phyloP scores from a whole-genome alignment of 2,329 filamentous ascomycete species.

The Pseudomassariella vexata region DNA sequence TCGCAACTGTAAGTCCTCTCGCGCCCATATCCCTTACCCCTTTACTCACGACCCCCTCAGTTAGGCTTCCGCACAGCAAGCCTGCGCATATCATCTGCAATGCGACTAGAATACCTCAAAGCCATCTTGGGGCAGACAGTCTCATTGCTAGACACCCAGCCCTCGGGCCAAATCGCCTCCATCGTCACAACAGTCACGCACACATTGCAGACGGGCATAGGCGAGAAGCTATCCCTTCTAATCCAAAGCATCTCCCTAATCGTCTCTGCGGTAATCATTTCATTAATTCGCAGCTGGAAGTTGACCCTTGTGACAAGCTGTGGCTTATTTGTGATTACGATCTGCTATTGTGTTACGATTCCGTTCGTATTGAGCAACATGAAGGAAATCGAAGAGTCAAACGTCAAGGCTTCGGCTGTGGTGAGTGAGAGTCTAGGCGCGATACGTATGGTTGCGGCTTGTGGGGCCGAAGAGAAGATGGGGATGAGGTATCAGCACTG shows the following conservation, averaged over 20 bases:
- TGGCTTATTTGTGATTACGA: slow-evolving; percentile 48
- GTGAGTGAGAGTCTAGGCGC: slow-evolving; percentile 56
- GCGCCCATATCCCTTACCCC: not conserved
- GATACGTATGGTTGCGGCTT: slow-evolving; percentile 57
- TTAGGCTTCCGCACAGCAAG: slow-evolving; percentile 56
- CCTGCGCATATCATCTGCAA: slow-evolving; percentile 52
- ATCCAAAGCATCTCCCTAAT: slow-evolving; percentile 50
- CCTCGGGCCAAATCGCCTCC: slow-evolving; percentile 51
- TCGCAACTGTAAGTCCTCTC: slow-evolving; percentile 41
- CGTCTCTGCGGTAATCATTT: slow-evolving; percentile 46
- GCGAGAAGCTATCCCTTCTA: slow-evolving; percentile 54
- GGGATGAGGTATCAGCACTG: slow-evolving; percentile 45
- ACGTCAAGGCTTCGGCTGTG: slow-evolving; percentile 51
- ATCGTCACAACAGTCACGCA: slow-evolving; percentile 61
- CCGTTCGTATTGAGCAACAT: slow-evolving; percentile 51
- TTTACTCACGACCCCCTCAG: no score
- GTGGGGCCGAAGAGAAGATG: slow-evolving; percentile 52
- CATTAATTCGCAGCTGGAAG: slow-evolving; percentile 52
- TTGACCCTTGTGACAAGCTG: slow-evolving; percentile 54
- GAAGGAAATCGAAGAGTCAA: slow-evolving; percentile 42
- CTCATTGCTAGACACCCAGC: slow-evolving; percentile 60
- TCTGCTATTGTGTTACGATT: slow-evolving; percentile 44
- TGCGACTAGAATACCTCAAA: slow-evolving; percentile 60
- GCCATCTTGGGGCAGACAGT: slow-evolving; percentile 59
- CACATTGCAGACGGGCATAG: slow-evolving; percentile 56